Base-by-base conservation (phyloP, 1,284 basidiomycete genomes). In the Bothia castanella region DNA sequence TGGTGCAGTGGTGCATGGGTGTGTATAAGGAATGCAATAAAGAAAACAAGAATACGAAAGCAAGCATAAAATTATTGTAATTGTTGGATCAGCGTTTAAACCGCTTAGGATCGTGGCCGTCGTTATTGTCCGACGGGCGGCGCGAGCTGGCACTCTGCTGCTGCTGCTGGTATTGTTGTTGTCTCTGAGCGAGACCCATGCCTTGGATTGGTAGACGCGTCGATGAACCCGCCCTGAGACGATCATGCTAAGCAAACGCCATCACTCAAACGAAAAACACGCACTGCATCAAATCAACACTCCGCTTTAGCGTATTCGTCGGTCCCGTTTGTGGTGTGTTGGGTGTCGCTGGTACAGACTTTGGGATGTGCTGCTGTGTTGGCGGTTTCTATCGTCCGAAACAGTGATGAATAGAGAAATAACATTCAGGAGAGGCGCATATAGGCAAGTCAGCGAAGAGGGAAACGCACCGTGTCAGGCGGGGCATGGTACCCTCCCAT, bases 401-500 rank as follows among this genome's bases (percentile, higher is more conserved):
- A 25, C 5, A 13, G 23, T 12, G 2, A 5, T 1, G 9, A 23
- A 3, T 0, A 5, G 19, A 27, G 5, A 3, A 19, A 20, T 1
- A 2, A 27, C 19, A 11, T 23, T 39, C 32, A n/a, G n/a, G n/a
- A n/a, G n/a, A n/a, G n/a, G 34, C 41, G 38, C 57, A 58, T 52
- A 51, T 31, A 51, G 7, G 14, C 34, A 41, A 31, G 38, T 49
- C 17, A 53, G 30, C 14, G 6, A 21, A 13, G 14, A 29, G 8
- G 27, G 23, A 52, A 16, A 39, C 58, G 42, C 58, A 78, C 78
- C 62, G 70, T 63, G n/a, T 73, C 75, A 36, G 72, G 59, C 2
- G 78, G 76, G 52, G 78, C 77, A 58, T 77, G 70, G 58, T 79
- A 83, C 0, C 77, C 78, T 27, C 80, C 80, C 57, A 74, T 69